These are phyloP conservation scores for Erigeron philadelphicus DNA, from an alignment of 140 eudicot species.

Conservation along the genomic window DNA sequence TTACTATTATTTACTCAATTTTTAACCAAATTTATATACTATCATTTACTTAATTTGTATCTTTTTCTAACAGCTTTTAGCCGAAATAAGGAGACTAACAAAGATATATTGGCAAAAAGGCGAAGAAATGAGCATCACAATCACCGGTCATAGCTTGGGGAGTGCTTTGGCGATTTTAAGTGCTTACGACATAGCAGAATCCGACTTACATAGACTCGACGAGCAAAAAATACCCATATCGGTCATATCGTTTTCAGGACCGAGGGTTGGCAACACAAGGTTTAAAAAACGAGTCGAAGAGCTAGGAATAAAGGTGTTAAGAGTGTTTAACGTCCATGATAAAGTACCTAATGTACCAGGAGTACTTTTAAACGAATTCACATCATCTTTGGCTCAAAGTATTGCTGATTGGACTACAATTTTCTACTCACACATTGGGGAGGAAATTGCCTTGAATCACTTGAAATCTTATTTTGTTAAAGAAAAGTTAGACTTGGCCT, in stretches of 20 bases:
- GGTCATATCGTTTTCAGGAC: conserved; percentile 66
- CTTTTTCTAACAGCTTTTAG: conserved; percentile 19
- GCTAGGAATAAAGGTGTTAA: conserved; percentile 58
- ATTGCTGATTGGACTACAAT: conserved; percentile 32
- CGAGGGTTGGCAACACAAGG: conserved; percentile 62
- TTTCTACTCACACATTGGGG: conserved; percentile 45
- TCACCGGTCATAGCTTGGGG: conserved; percentile 71
- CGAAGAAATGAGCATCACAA: conserved; percentile 52
- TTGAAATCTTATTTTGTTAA: conserved; percentile 44
- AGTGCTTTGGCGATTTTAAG: conserved; percentile 51
- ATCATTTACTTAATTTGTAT: not conserved
- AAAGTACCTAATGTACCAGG: conserved; percentile 55
- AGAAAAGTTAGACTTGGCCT: conserved; percentile 32
- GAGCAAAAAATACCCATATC: conserved; percentile 36
- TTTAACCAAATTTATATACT: not conserved
- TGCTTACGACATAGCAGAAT: conserved; percentile 63
- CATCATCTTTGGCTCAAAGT: conserved; percentile 20
- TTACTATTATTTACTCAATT: not conserved
- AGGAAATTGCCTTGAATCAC: conserved; percentile 47
- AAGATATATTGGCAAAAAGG: conserved; percentile 28
- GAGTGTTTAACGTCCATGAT: conserved; percentile 57
- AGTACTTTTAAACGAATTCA: conserved; percentile 40
- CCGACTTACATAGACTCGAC: conserved; percentile 29
- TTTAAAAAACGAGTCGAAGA: conserved; percentile 44
- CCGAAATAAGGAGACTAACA: conserved; percentile 41